Evolutionary conservation across 345 rosid species (phyloP).

Genomic region (Limnanthes douglasii): DNA sequence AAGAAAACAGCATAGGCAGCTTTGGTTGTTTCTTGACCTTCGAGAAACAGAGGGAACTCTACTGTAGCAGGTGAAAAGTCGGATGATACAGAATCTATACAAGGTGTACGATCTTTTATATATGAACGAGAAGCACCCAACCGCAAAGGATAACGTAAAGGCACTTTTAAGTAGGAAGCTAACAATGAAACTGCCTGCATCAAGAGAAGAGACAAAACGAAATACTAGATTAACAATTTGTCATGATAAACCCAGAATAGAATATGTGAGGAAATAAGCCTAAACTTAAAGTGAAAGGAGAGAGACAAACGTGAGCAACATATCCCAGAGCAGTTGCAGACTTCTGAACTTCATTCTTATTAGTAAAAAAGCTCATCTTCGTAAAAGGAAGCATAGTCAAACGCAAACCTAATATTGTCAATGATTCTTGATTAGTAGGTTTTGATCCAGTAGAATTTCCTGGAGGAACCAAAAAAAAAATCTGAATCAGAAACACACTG

Average conservation of each 20-base stretch:
- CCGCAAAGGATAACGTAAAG: constrained; percentile 64
- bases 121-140: constrained; percentile 81
- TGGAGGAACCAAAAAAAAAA: too few species aligned
- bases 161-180: constrained; percentile 64
- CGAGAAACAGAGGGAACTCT: constrained; percentile 84
- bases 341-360: constrained; percentile 92
- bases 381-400: constrained; percentile 78
- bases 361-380: constrained; percentile 84
- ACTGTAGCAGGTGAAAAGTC: constrained; percentile 29
- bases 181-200: constrained; percentile 63
- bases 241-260: constrained; percentile 1
- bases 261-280: neutral
- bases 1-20: constrained; percentile 96
- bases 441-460: constrained; percentile 69
- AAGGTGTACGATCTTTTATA: constrained; percentile 58
- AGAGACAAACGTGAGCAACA: constrained; percentile 72
- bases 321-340: constrained; percentile 88
- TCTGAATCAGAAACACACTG: too few species aligned
- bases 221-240: too few species aligned
- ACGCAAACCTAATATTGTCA: constrained; percentile 77
- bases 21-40: constrained; percentile 95
- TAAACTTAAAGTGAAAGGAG: constrained; percentile 10
- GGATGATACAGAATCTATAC: constrained; percentile 45
- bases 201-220: too few species aligned
- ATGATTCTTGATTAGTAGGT: constrained; percentile 61